Conservation (phyloP, 208 protist species). For the Acanthamoeba sp. region DNA sequence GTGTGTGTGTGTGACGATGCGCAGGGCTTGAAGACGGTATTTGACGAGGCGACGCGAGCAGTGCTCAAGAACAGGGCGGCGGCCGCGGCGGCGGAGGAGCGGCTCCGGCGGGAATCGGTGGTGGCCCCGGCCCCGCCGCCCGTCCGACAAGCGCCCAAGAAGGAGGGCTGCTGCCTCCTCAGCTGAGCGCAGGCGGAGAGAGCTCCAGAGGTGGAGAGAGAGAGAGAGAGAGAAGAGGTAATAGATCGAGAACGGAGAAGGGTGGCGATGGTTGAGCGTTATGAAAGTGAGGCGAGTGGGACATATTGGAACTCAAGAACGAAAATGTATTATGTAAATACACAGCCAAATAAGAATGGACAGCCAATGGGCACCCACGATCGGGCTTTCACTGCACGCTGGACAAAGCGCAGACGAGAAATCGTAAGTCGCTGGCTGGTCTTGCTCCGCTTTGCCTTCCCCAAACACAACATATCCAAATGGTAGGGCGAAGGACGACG, state of each 20-base stretch:
- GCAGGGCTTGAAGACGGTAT: constrained; percentile 46
- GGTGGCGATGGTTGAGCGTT: not conserved
- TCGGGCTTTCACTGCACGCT: too few relatives aligned
- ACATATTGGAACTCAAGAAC: too few relatives aligned
- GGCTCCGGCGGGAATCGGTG: not conserved
- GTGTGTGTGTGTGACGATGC: not conserved
- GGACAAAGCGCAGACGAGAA: too few relatives aligned
- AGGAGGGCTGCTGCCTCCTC: constrained; percentile 32
- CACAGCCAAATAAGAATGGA: not conserved
- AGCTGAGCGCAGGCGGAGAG: not conserved
- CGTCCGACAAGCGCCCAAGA: not conserved
- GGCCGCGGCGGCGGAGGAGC: constrained; percentile 3
- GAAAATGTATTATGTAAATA: constrained; percentile 43
- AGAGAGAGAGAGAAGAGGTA: not conserved
- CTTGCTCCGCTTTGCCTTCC: too few relatives aligned
- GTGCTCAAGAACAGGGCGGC: constrained; percentile 14
- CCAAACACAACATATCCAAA: too few relatives aligned
- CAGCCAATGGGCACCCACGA: too few relatives aligned
- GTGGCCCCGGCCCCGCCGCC: not conserved
- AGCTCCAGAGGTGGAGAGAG: not conserved
- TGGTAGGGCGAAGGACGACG: too few relatives aligned
- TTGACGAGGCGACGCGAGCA: constrained; percentile 45
- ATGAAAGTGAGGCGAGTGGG: too few relatives aligned
- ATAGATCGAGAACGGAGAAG: not conserved
- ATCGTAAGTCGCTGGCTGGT: too few relatives aligned